Evolutionary conservation across 148 eudicot species (phyloP), one percentile per base, ranked within the genome.

Genomic region (Spergularia marina): DNA sequence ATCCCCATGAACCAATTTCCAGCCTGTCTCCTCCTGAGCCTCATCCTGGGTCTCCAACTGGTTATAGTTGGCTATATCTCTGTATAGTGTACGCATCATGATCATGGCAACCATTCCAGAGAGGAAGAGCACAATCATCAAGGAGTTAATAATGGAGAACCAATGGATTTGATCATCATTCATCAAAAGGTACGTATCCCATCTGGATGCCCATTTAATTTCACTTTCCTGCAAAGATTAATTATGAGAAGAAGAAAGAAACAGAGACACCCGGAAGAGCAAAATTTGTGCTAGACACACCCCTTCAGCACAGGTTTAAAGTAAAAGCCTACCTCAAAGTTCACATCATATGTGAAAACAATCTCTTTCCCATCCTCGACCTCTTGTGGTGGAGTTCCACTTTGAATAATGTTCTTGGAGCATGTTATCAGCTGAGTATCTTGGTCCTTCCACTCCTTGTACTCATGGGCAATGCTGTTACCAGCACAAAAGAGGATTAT

Each of bases 81-180:
- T 70, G 82, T 86, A 86, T 14, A 86, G 88, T 59, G 88, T 86
- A 61, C 88, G 82, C 88, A 86, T 83, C 86, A 86, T 86, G 81
- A 86, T 83, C 88, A 86, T 86, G 78, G 88, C 88, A 63, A 86
- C 86, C 86, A 86, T 83, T 61, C 85, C 86, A 53, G 86, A 86
- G 36, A 86, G 81, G 81, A 86, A 86, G 20, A 86, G 84, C 1
- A 84, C 83, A 55, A 84, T 84, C 84, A 86, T 81, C 79, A 86
- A 68, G 34, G 86, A 86, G 83, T 86, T 83, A 30, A 83, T 86
- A 53, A 86, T 84, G 63, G 89, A 84, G 67, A 86, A 86, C 88
- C 88, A 85, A 66, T 85, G 88, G 56, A 85, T 83, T 60, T 85
- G 88, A 80, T 85, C 86, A 70, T 86, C 88, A n/a, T 86, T 86